Conservation (phyloP, 768 basidiomycete species). For the Pholiota conissans region DNA sequence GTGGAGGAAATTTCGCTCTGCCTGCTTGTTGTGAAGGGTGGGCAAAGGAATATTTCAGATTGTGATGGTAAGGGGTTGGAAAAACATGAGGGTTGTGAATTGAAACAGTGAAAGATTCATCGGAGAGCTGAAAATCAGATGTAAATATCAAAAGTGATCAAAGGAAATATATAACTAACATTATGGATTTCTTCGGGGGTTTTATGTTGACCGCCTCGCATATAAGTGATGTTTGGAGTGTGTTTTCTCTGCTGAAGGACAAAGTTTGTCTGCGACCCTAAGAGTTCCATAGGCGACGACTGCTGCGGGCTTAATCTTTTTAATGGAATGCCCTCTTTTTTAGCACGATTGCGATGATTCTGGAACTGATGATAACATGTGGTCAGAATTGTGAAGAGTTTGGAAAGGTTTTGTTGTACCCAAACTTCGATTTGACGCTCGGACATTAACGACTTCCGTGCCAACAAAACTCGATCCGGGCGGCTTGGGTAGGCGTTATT, state of each 20-base stretch:
- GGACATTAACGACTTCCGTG: slow-evolving; percentile 42
- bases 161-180: too few relatives aligned
- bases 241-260: too few relatives aligned
- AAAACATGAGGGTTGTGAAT: too few relatives aligned
- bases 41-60: neutral
- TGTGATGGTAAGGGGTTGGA: neutral
- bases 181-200: neutral
- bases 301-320: slow-evolving; percentile 6
- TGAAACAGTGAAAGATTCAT: too few relatives aligned
- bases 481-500: slow-evolving; percentile 47
- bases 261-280: too few relatives aligned
- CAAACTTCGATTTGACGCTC: slow-evolving; percentile 54
- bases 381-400: neutral
- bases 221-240: too few relatives aligned
- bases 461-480: slow-evolving; percentile 38
- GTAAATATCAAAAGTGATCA: too few relatives aligned
- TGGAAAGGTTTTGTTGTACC: slow-evolving; percentile 32
- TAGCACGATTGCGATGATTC: slow-evolving; percentile 47
- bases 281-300: neutral
- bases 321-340: slow-evolving; percentile 26
- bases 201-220: neutral
- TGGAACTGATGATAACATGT: slow-evolving; percentile 41
- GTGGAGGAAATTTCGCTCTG: slow-evolving; percentile 24
- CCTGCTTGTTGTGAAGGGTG: slow-evolving; percentile 11
- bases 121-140: too few relatives aligned